Evolutionary conservation across 176 grass and related monocot species (phyloP), one percentile per base, ranked within the genome.

Genomic region (Aechmea fasciata): DNA sequence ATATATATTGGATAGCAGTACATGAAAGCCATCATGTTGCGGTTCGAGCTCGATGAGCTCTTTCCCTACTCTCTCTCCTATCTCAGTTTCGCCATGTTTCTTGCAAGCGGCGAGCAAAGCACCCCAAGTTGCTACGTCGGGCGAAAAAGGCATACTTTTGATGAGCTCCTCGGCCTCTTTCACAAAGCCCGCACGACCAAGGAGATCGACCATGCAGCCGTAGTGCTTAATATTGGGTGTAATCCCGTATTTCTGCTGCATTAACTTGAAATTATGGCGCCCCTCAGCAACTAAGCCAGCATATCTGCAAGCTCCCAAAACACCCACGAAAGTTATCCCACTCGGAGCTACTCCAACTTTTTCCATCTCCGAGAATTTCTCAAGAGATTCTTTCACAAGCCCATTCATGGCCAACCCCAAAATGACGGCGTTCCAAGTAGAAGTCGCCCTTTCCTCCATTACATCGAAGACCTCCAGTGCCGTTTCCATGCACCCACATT

Each of bases 131-230:
- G 88, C 75, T 55, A 78, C 83, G 76, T 96, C 88, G 57, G 92
- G 85, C 66, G 78, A 73, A 63, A 96, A 73, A 11, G 88, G 92
- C 88, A 96, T 96, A 70, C 70, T 89, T 61, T 83, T 69, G 75
- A 91, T 73, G 64, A 96, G 76, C 22, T 82, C 81, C 73, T 91
- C 88, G 24, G 92, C 88, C 73, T 96, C 92, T 78, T 65, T 87
- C 15, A 96, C 80, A 73, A 84, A 83, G 47, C 90, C 90, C 72
- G 83, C 92, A 80, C 78, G 85, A 63, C 92, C 85, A 78, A 96
- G 70, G 51, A 96, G 88, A 92, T 96, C 92, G 51, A 96, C 78
- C 88, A 96, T 92, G 83, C 93, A 96, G 77, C 88, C 81, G 49
- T 82, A 96, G 66, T 96, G 86, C 74, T 77, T 87, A 69, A 78